Base-by-base conservation (phyloP, 176 grass and related monocot genomes). In the Carex kokanica region DNA sequence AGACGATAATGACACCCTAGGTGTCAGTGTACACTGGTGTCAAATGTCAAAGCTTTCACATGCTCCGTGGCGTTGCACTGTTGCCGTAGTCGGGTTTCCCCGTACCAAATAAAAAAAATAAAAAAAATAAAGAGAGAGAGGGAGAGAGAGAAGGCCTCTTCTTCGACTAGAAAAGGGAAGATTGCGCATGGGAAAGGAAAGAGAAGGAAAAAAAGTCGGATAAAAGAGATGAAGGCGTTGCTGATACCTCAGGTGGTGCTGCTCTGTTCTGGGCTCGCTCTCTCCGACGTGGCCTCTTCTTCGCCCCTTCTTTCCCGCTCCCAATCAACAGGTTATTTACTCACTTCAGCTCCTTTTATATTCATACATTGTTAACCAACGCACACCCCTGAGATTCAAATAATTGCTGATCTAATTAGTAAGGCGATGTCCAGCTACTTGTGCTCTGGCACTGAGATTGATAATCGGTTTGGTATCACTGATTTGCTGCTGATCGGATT, bases 161-260 rank as follows among this genome's bases (percentile, higher is more conserved):
- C 64, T n/a, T n/a, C n/a, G n/a, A 68, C 64, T 68, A 43, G 67
- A 32, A 66, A 32, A 27, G 5, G 5, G 1, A 36, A 67, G 64
- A 36, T 34, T 67, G 29, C 15, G 14, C 29, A 17, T 36, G 64
- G 14, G n/a, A 71, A 71, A 38, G 8, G 11, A 40, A 10, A 63
- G 56, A 32, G 27, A 69, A 25, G 1, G 65, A 54, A 10, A 52
- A 68, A 2, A 41, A 41, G 40, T 10, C 54, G 81, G 47, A 56
- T n/a, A 62, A 83, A 52, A 56, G 45, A 83, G 38, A 83, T 68
- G 81, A 72, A 62, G 81, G 58, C 62, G 5, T 78, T 20, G 62
- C n/a, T 49, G 5, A 17, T 75, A 49, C 70, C 56, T 25, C 36
- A 85, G 27, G 34, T 85, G 16, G 38, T 78, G 24, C 17, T 65